Evolutionary conservation across 2,329 filamentous ascomycete genomes (phyloP), one percentile per base, ranked within the genome.

Genomic region (Epichloe bromicola): DNA sequence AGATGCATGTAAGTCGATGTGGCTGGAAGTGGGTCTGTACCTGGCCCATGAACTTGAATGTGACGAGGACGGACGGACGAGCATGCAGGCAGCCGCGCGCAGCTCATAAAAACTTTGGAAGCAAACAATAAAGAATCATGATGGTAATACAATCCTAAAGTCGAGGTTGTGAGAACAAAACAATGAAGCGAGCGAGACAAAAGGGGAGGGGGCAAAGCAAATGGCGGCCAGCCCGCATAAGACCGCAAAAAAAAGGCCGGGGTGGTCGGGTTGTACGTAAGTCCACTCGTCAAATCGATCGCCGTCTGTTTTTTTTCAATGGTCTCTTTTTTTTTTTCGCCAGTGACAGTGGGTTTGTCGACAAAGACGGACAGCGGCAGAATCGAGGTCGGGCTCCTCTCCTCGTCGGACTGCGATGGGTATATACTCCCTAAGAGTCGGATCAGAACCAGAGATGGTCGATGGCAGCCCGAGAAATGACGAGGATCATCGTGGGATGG

Each of bases 1-100:
- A 30, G 30, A 30, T 30, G 30, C 11, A 30, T 30, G 10, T 38
- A 52, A 46, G 47, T 52, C 43, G 41, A 52, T 44, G 51, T 43
- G 42, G 51, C 51, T 49, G 42, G 42, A 39, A 39, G 51, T 52
- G 51, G 51, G 46, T 51, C 46, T 36, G 26, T 44, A 40, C 40
- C 23, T 33, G n/a, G 36, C 33, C 36, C 39, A 36, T 45, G 45
- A 40, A 38, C 15, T 20, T 20, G 20, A 45, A 40, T 39, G 17
- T 42, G 6, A 44, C 44, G 43, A 40, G 19, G 12, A 36, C 33
- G 37, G 46, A 40, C 37, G 17, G 23, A 45, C 14, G 19, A 34
- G 36, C 36, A 45, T 30, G 40, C 50, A 48, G 46, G 20, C 34
- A 45, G 48, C 42, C 36, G 40, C 10, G 46, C 34, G 34, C 45